Evolutionary conservation across 208 protist species (phyloP), one percentile per base, ranked within the genome.

Genomic region (Phytomonas serpens): DNA sequence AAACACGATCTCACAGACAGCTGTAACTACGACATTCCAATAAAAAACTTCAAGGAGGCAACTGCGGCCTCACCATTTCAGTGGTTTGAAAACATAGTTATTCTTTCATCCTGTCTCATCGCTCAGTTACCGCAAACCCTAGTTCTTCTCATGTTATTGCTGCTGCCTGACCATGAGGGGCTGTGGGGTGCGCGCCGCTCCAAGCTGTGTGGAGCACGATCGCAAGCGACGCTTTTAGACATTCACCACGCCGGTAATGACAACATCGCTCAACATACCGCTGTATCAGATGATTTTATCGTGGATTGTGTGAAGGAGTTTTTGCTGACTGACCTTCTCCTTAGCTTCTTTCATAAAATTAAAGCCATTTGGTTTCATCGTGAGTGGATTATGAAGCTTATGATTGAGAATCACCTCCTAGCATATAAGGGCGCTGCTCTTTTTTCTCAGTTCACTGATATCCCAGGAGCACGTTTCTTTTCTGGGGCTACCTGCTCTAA

Each of bases 351-450:
- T 42, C 67, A 79, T 27, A 92, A 92, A 61, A 52, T 67, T 3
- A 79, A 82, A n/a, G 70, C 69, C 3, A 63, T 92, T 32, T 92
- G 86, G 84, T 74, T 80, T 52, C 64, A 87, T 69, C 83, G 86
- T n/a, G 71, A 69, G 36, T 87, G 83, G 81, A 42, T 91, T 19
- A 63, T 74, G 51, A 67, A 47, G 19, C 64, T 72, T 7, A 57
- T 90, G 27, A 6, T 78, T 23, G n/a, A 0, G 27, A 14, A 34
- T 19, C 32, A 42, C 47, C 19, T 57, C 47, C 23, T 57, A 19
- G 13, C 47, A 19, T 3, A 57, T 23, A 27, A 57, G 19, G 47
- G 47, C 0, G 11, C 0, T 23, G 19, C 27, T 57, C 47, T 57
- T 57, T 9, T 27, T 57, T 19, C 47, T 19, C 47, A 27, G 19